These are phyloP conservation scores for Galerina sulciceps DNA, from an alignment of 768 basidiomycete genomes.

Conservation along the genomic window DNA sequence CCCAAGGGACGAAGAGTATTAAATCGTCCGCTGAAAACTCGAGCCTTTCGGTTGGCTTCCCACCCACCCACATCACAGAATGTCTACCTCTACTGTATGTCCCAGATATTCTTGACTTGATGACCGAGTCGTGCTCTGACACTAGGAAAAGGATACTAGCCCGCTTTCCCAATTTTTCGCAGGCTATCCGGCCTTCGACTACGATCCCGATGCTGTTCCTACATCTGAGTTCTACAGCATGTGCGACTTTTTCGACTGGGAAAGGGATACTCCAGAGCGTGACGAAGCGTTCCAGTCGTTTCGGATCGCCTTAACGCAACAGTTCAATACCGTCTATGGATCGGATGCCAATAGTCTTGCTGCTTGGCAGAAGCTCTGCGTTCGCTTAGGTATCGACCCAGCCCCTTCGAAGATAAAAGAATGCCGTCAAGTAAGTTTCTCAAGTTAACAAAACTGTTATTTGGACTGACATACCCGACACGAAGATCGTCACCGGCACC, in stretches of 20 bases:
- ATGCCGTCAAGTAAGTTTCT: slow-evolving; percentile 29
- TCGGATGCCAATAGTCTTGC: slow-evolving; percentile 31
- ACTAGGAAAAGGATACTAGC: not conserved
- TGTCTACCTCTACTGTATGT: not conserved
- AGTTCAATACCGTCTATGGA: slow-evolving; percentile 39
- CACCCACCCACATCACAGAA: too few relatives aligned
- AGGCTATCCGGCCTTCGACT: slow-evolving; percentile 22
- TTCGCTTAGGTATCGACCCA: slow-evolving; percentile 28
- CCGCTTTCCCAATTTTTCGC: slow-evolving; percentile 25
- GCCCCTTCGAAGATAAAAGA: slow-evolving; percentile 27
- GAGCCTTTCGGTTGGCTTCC: too few relatives aligned
- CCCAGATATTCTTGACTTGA: not conserved
- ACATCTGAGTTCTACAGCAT: slow-evolving; percentile 32
- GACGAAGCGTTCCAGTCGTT: slow-evolving; percentile 23
- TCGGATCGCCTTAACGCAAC: slow-evolving; percentile 30
- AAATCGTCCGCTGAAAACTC: too few relatives aligned
- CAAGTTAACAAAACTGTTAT: not conserved
- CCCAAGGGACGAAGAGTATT: too few relatives aligned
- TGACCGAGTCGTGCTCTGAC: too few relatives aligned
- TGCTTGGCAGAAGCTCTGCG: slow-evolving; percentile 33
- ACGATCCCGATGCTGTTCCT: slow-evolving; percentile 20
- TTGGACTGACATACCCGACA: not conserved
- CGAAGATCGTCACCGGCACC: slow-evolving; percentile 28
- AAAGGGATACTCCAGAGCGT: not conserved
- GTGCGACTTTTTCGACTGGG: slow-evolving; percentile 20